Evolutionary conservation across 2,329 filamentous ascomycete species (phyloP).

Genomic region (Paraconiothyrium sp.): DNA sequence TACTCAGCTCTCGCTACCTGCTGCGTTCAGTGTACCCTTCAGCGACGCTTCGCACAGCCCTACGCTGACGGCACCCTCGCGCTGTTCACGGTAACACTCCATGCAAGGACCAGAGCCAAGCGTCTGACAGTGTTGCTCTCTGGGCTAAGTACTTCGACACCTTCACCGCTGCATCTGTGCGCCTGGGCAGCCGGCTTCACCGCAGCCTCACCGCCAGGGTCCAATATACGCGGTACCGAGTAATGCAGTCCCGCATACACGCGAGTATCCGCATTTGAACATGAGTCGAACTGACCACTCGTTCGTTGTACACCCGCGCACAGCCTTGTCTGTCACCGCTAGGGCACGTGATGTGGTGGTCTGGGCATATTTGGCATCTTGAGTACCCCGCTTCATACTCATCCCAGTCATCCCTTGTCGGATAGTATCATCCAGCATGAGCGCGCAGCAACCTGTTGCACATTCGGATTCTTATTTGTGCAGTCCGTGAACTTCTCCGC

Average conservation of each 20-base stretch:
- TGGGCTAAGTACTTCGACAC: constrained; percentile 3
- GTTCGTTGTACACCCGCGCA: constrained; percentile 10
- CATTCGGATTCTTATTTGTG: not conserved
- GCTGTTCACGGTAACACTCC: constrained; percentile 20
- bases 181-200: constrained; percentile 22
- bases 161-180: constrained; percentile 33
- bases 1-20: constrained; percentile 32
- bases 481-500: not conserved
- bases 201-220: constrained; percentile 22
- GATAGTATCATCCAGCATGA: not conserved
- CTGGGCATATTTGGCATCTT: too few species aligned
- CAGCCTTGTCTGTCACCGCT: constrained; percentile 8
- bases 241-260: constrained; percentile 9
- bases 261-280: not conserved
- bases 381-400: not conserved
- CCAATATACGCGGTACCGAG: constrained; percentile 16
- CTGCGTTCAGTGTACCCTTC: constrained; percentile 18
- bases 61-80: constrained; percentile 25
- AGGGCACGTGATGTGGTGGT: not conserved
- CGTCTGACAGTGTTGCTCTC: constrained; percentile 25
- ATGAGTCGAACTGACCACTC: constrained; percentile 12
- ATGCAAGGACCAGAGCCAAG: constrained; percentile 22
- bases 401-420: not conserved
- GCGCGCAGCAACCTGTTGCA: not conserved
- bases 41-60: constrained; percentile 30